A percentile compares a stretch with the other conserved stretches of the same genome.
phyloP scores from a whole-genome alignment of 2,329 filamentous ascomycete genomes.

The Diaporthe aspalathi region DNA sequence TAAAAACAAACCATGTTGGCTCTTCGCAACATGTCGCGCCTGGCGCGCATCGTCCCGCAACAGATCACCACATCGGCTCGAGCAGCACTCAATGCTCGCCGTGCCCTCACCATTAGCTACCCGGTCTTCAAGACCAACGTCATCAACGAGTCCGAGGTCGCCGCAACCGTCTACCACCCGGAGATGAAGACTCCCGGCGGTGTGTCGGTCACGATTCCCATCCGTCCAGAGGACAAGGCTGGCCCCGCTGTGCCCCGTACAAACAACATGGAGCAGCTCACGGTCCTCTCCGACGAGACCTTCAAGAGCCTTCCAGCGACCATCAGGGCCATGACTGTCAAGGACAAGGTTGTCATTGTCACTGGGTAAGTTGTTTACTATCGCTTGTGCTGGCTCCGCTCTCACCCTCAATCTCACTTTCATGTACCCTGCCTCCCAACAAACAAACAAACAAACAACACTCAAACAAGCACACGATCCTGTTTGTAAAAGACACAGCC shows the following conservation, averaged over 20 bases:
- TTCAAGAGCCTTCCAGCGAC: constrained; percentile 71
- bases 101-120: constrained; percentile 52
- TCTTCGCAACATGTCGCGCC: background rate
- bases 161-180: constrained; percentile 65
- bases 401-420: background rate
- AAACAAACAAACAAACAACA: background rate
- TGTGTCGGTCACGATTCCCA: constrained; percentile 60
- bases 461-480: background rate
- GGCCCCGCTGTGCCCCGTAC: constrained; percentile 56
- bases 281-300: constrained; percentile 64
- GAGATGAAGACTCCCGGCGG: constrained; percentile 55
- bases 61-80: background rate
- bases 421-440: background rate
- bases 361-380: constrained; percentile 68
- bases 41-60: background rate
- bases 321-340: constrained; percentile 75
- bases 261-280: constrained; percentile 60
- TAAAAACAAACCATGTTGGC: background rate
- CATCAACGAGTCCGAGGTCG: constrained; percentile 67
- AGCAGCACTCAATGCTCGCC: constrained; percentile 28
- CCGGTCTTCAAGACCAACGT: constrained; percentile 61
- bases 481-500: background rate
- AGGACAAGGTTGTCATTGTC: constrained; percentile 77
- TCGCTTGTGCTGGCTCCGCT: too few species aligned
- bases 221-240: constrained; percentile 55